These are phyloP conservation scores for Aleurites moluccanus DNA, from an alignment of 441 rosid species.

Conservation along the genomic window DNA sequence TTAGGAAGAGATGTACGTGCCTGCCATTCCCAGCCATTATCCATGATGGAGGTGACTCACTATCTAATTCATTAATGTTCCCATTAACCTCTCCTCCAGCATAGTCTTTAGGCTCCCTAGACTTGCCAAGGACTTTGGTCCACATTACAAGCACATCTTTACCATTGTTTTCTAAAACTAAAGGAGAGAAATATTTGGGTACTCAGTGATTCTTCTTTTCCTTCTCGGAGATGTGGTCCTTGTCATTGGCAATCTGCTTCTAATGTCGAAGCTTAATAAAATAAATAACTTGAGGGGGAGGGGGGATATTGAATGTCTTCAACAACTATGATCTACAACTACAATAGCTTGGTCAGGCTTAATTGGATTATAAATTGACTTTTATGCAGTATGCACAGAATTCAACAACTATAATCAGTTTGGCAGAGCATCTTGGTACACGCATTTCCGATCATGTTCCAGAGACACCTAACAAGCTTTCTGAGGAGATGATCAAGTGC, in stretches of 20 bases:
- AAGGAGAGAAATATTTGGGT: background rate
- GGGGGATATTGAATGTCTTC: background rate
- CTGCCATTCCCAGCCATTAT: constrained; percentile 80
- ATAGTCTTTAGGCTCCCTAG: background rate
- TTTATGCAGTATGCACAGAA: constrained; percentile 58
- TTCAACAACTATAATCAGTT: constrained; percentile 61
- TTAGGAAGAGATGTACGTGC: constrained; percentile 50
- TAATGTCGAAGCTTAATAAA: background rate
- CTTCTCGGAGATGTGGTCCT: background rate
- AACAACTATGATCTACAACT: background rate
- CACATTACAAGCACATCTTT: background rate
- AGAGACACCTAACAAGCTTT: constrained; percentile 78
- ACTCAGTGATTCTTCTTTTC: background rate
- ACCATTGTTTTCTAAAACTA: background rate
- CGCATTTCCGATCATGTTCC: constrained; percentile 83
- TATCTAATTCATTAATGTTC: constrained; percentile 1
- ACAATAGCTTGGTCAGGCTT: background rate
- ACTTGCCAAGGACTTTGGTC: background rate
- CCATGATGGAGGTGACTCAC: constrained; percentile 65
- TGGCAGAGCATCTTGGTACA: constrained; percentile 94
- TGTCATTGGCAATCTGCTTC: background rate
- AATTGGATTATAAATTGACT: constrained; percentile 17
- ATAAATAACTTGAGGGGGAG: background rate
- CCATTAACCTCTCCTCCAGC: background rate
- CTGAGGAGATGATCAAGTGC: constrained; percentile 92